phyloP scores from a whole-genome alignment of 768 basidiomycete species.

The Pisolithus marmoratus region DNA sequence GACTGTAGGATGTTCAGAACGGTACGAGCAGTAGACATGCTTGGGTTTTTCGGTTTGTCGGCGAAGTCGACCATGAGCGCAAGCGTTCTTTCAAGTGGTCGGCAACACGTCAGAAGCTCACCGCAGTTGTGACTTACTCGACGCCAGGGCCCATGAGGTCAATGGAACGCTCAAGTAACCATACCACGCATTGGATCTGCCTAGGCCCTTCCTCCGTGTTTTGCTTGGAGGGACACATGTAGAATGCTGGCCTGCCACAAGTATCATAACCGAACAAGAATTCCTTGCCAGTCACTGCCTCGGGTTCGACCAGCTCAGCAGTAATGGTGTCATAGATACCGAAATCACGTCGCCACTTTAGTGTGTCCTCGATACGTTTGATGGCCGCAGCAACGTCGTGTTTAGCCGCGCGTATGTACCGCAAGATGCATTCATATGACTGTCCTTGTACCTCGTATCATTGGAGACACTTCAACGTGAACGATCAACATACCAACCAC shows the following conservation, averaged over 20 bases:
- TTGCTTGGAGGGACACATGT: conserved; percentile 66
- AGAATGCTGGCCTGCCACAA: conserved; percentile 57
- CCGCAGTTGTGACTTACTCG: conserved; percentile 41
- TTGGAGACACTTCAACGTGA: conserved; percentile 1
- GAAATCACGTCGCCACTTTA: conserved; percentile 77
- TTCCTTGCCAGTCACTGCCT: conserved; percentile 80
- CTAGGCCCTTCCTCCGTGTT: conserved; percentile 66
- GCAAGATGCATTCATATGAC: conserved; percentile 67
- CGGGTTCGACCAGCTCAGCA: conserved; percentile 62
- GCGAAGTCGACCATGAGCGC: conserved; percentile 74
- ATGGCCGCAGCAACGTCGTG: conserved; percentile 60
- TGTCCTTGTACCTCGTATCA: conserved; percentile 1
- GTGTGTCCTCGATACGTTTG: conserved; percentile 61
- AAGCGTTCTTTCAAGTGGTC: conserved; percentile 42
- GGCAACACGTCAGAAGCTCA: background rate
- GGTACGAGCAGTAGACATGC: conserved; percentile 31
- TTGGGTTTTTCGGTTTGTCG: conserved; percentile 59
- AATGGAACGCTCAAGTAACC: conserved; percentile 69
- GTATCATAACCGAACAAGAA: conserved; percentile 73
- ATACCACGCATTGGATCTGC: conserved; percentile 71
- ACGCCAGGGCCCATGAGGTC: conserved; percentile 80
- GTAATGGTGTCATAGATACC: conserved; percentile 62
- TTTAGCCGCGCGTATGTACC: conserved; percentile 77
- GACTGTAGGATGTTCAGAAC: conserved; percentile 66
- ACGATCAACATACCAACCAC: conserved; percentile 52